A percentile compares a stretch with the other conserved stretches of the same genome.
Conservation (phyloP, 768 basidiomycete species). For the Cyclocybe aegerita region DNA sequence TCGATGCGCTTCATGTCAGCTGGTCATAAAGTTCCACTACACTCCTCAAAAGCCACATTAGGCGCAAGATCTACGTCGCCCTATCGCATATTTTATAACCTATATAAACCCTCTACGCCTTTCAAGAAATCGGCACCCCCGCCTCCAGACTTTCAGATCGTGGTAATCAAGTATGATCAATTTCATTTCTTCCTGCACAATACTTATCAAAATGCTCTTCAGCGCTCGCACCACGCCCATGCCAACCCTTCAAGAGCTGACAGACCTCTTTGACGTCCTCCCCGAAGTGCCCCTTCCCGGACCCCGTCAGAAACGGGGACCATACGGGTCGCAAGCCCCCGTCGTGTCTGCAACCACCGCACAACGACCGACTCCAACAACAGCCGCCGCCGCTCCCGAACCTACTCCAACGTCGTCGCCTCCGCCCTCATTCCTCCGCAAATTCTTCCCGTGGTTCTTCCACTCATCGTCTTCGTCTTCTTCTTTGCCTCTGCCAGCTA, state of each 20-base stretch:
- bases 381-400: conserved; percentile 11
- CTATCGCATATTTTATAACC: conserved; percentile 84
- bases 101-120: conserved; percentile 88
- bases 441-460: conserved; percentile 26
- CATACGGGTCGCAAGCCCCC: conserved; percentile 9
- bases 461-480: conserved; percentile 8
- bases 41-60: conserved; percentile 22
- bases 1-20: conserved; percentile 72
- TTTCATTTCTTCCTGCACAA: not conserved
- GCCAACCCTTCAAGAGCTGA: conserved; percentile 79
- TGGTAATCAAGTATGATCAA: conserved; percentile 75
- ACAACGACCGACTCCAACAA: not conserved
- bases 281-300: conserved; percentile 70
- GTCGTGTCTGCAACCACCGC: not conserved
- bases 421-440: conserved; percentile 14
- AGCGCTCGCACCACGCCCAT: conserved; percentile 84
- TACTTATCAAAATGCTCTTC: not conserved
- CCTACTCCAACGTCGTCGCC: not conserved
- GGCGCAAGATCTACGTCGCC: conserved; percentile 39
- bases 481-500: too few relatives aligned
- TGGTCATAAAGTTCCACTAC: conserved; percentile 54
- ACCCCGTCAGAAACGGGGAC: conserved; percentile 37
- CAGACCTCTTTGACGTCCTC: conserved; percentile 65
- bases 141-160: conserved; percentile 82
- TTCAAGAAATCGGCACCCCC: conserved; percentile 79